Evolutionary conservation across 2,329 filamentous ascomycete species (phyloP).

Genomic region (Aureobasidium sp.): DNA sequence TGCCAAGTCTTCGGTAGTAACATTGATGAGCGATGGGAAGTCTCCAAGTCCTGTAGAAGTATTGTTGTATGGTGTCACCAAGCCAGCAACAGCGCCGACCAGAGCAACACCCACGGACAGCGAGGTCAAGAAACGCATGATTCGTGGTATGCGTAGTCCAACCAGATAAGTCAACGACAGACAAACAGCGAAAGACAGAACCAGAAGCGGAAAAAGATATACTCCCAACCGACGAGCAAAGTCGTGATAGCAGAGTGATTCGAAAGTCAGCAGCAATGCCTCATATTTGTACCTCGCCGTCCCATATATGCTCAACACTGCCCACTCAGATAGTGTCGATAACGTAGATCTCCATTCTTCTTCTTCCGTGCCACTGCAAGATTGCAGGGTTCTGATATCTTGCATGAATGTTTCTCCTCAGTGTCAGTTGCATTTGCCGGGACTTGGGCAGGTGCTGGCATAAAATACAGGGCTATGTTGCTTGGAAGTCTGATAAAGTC

Average conservation of each 20-base stretch:
- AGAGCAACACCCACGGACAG: conserved; percentile 1
- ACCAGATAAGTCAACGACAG: not conserved
- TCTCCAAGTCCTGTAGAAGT: not conserved
- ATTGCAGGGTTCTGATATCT: conserved; percentile 4
- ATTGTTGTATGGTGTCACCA: not conserved
- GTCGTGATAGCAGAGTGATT: not conserved
- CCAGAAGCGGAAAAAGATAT: not conserved
- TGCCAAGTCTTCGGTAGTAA: conserved; percentile 43
- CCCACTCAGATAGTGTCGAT: not conserved
- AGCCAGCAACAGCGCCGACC: not conserved
- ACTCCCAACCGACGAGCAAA: not conserved
- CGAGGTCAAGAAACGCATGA: conserved; percentile 5
- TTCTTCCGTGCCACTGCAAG: not conserved
- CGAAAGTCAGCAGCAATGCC: not conserved
- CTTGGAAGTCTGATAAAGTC: not conserved
- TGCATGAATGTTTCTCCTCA: conserved; percentile 1
- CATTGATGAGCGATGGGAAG: conserved; percentile 41
- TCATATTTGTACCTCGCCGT: conserved; percentile 1
- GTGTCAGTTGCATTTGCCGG: not conserved
- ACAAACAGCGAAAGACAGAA: not conserved
- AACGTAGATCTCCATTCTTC: not conserved
- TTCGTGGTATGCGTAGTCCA: not conserved
- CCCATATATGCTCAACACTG: not conserved
- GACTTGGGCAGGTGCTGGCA: not conserved
- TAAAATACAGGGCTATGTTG: not conserved